Evolutionary conservation across 176 grass and related monocot genomes (phyloP), one percentile per base, ranked within the genome.

Genomic region (Themeda triandra): DNA sequence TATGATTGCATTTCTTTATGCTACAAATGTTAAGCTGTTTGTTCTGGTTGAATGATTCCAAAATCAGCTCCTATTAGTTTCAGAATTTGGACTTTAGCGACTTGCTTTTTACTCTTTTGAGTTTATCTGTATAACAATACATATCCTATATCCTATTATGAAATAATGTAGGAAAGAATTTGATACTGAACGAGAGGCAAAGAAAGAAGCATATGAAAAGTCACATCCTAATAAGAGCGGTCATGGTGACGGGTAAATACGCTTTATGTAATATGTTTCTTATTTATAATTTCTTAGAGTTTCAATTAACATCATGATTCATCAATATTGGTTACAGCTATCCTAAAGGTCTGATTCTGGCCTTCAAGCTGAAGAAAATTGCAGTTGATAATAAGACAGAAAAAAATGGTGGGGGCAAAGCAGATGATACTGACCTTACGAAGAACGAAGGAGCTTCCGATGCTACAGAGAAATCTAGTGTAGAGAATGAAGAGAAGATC

Each of bases 301-400:
- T 80, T 19, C 35, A 83, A 13, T 62, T 78, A 69, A 76, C 83
- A 77, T 18, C 63, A 25, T 90, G 63, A 53, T 76, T 65, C 31
- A 60, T 89, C 18, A 27, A 48, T 33, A 80, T 80, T 86, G 19
- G 73, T 85, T 79, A 71, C 54, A 96, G 91, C 56, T 99, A 92
- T 82, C 81, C 91, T n/a, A 99, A 94, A 89, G 96, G 96, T 56
- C 73, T 94, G 68, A 86, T 99, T 76, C 68, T 99, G 83, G 66
- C 87, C 73, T 99, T 99, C 89, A 93, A 99, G 80, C 81, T 99
- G 44, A 92, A 95, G 85, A 94, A 66, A 74, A 89, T 90, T 76
- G 24, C 63, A 86, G 63, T 30, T 65, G 80, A 81, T 86, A 59
- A 75, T 77, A 44, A 35, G 21, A 19, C 40, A 18, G 39, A 77